These are phyloP conservation scores for Macaranga tanarius DNA, from an alignment of 441 rosid species.

Conservation along the genomic window DNA sequence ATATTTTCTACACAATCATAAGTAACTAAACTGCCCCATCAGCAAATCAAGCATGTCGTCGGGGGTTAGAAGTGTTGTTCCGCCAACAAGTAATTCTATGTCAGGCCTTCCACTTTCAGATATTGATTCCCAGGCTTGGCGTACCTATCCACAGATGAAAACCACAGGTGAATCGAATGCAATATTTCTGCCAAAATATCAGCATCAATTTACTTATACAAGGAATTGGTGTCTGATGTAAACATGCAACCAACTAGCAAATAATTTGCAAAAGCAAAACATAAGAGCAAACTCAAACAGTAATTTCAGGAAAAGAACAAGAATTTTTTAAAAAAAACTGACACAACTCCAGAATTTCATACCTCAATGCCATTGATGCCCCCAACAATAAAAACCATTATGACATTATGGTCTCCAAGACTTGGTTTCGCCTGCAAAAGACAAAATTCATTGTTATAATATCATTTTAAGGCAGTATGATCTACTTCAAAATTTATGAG, in stretches of 20 bases:
- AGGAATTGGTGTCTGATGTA: not conserved
- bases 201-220: not conserved
- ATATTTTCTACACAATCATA: constrained; percentile 33
- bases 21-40: constrained; percentile 56
- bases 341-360: constrained; percentile 13
- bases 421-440: constrained; percentile 78
- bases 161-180: not conserved
- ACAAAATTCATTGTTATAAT: constrained; percentile 13
- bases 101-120: constrained; percentile 85
- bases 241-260: not conserved
- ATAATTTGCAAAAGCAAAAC: not conserved
- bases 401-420: constrained; percentile 74
- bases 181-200: not conserved
- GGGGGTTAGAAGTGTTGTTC: constrained; percentile 86
- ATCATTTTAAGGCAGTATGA: not conserved
- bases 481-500: not conserved
- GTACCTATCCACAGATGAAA: constrained; percentile 42
- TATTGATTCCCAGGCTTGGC: constrained; percentile 77
- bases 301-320: not conserved
- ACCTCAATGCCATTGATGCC: constrained; percentile 94
- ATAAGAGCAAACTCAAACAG: not conserved
- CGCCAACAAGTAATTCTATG: constrained; percentile 67
- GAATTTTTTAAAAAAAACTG: not conserved
- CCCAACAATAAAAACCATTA: constrained; percentile 80
- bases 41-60: constrained; percentile 79